Percentiles rank a stretch among this genome's conserved stretches.
These are phyloP conservation scores for Agastache rugosa DNA, from an alignment of 257 asterid genomes.

Conservation along the genomic window DNA sequence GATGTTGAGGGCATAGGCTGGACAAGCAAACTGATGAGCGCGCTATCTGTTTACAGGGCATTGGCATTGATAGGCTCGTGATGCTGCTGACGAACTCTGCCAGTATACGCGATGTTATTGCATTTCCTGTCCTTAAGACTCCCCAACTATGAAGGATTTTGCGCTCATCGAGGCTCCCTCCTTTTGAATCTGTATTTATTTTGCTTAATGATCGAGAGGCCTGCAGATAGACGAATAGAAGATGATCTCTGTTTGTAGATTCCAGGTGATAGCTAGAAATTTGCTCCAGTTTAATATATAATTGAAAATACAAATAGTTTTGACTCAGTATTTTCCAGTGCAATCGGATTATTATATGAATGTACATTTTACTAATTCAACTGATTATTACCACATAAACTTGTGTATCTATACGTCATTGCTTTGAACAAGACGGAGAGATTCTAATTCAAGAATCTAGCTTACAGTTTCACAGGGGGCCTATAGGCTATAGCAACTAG, in stretches of 20 bases:
- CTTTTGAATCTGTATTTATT: neutral
- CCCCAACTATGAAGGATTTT: conserved; percentile 43
- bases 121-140: conserved; percentile 89
- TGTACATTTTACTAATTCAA: too few relatives aligned
- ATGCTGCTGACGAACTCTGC: conserved; percentile 87
- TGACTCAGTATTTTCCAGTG: neutral
- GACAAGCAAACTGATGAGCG: neutral
- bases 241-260: neutral
- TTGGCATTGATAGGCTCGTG: conserved; percentile 93
- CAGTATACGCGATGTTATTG: conserved; percentile 89
- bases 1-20: neutral
- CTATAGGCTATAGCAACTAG: too few relatives aligned
- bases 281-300: neutral
- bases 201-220: neutral
- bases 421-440: too few relatives aligned
- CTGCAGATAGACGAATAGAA: neutral
- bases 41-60: conserved; percentile 66
- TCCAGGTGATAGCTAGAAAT: neutral
- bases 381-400: too few relatives aligned
- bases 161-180: neutral
- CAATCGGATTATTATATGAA: neutral
- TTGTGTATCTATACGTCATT: too few relatives aligned
- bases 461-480: too few relatives aligned
- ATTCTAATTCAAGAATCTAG: too few relatives aligned
- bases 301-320: neutral